phyloP scores from a whole-genome alignment of 257 asterid genomes.

The Gardenia jasminoides region DNA sequence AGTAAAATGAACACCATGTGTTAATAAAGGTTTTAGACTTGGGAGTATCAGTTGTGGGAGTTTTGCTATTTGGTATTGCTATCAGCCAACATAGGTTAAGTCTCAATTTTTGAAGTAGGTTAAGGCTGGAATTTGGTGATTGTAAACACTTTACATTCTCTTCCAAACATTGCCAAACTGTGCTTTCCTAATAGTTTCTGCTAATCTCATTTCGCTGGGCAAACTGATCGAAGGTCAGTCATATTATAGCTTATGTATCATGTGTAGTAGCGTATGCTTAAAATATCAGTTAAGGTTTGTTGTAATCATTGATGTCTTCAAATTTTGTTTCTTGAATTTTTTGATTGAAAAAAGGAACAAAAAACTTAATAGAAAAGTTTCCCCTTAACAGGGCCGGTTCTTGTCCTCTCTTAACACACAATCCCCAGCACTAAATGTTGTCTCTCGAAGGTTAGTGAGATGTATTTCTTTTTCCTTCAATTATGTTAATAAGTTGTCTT shows the following conservation, averaged over 20 bases:
- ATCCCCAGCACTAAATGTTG: constrained; percentile 93
- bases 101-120: background rate
- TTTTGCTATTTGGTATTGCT: background rate
- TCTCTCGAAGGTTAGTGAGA: constrained; percentile 68
- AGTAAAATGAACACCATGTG: background rate
- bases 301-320: background rate
- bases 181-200: background rate
- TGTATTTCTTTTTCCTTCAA: constrained; percentile 5
- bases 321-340: background rate
- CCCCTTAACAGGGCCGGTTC: constrained; percentile 73
- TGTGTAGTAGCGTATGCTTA: background rate
- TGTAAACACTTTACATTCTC: background rate
- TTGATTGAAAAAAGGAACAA: background rate
- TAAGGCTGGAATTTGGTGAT: background rate
- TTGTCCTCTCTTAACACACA: constrained; percentile 78
- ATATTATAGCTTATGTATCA: background rate
- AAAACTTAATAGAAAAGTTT: constrained; percentile 3
- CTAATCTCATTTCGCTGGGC: background rate
- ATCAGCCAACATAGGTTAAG: background rate
- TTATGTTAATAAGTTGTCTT: background rate
- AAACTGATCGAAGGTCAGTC: background rate
- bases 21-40: background rate
- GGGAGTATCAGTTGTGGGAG: background rate
- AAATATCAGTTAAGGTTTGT: background rate
- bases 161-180: background rate